Evolutionary conservation across 2,329 filamentous ascomycete species (phyloP), one percentile per base, ranked within the genome.

Genomic region (Gnomoniopsis smithogilvyi): DNA sequence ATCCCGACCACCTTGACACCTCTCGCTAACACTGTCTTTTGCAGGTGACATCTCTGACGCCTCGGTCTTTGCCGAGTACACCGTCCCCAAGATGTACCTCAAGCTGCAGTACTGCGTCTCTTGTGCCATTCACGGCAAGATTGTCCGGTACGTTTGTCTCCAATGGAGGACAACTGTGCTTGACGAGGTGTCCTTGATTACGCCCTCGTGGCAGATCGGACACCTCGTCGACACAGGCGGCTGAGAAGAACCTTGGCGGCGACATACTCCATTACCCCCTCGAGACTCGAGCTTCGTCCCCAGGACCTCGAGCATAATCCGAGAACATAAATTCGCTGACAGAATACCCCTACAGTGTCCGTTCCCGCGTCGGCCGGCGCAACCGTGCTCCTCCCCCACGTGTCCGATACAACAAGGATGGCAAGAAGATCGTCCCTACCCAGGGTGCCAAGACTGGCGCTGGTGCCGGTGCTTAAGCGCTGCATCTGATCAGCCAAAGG

Each of bases 71-170:
- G 80, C 90, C 75, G 95, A 99, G 85, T 99, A 99, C 87, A 93
- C 92, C 72, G 94, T 99, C 76, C 95, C 95, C 83, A 99, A 99
- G 91, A 99, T 99, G 96, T 99, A 99, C 91, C 86, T 99, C 83
- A 99, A 99, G 90, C 90, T 99, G 80, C 95, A 99, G 86, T 99
- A 99, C 92, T 99, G 95, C 81, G 95, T 99, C 77, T 98, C 94
- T 81, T 99, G 95, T 84, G 95, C 95, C 76, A 99, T 99, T 71
- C 95, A 99, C 87, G 95, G 95, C 87, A 99, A 99, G 91, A 99
- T 99, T 80, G 96, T 99, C 82, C 94, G 95, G 94, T 98, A 95
- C 81, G 93, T 87, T 78, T 78, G 78, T 81, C 61, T 71, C 67
- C 74, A 67, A 72, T 77, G 80, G 80, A 81, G 80, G 81, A 84